Conservation (phyloP, 495 filamentous ascomycete genomes). For the Neurospora sp. region DNA sequence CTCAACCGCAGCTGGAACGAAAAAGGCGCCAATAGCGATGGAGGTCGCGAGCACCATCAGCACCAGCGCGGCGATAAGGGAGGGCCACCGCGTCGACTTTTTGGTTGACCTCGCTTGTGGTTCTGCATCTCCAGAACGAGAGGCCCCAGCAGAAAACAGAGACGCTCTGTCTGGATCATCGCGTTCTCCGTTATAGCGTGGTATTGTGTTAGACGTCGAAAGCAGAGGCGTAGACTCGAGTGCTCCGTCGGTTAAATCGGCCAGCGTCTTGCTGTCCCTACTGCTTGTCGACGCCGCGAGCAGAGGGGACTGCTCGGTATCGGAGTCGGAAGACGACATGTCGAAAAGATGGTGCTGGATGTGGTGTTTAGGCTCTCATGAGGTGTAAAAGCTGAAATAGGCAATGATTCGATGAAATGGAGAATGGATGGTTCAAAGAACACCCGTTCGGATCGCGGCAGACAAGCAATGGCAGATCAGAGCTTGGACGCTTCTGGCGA, state of each 20-base stretch:
- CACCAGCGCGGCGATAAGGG: conserved; percentile 35
- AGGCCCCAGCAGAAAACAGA: conserved; percentile 23
- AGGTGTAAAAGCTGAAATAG: not conserved
- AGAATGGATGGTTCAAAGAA: not conserved
- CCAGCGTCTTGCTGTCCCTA: not conserved
- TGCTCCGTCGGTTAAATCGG: conserved; percentile 10
- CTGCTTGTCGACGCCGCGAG: not conserved
- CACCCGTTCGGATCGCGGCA: not conserved
- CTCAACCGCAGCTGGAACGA: conserved; percentile 68
- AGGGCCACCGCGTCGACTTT: conserved; percentile 33
- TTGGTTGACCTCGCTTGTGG: conserved; percentile 12
- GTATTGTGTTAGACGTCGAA: conserved; percentile 26
- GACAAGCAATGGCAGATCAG: not conserved
- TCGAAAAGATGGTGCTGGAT: not conserved
- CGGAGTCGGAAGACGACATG: not conserved
- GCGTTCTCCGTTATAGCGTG: conserved; percentile 38
- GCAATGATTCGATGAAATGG: not conserved
- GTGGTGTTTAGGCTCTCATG: not conserved
- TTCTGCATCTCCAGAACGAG: conserved; percentile 10
- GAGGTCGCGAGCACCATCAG: conserved; percentile 29
- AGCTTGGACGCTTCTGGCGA: not conserved
- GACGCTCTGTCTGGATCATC: conserved; percentile 21
- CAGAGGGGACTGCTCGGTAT: not conserved
- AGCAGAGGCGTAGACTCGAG: conserved; percentile 48
- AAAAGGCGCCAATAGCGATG: conserved; percentile 55